These are phyloP conservation scores for Neospora caninum DNA, from an alignment of 169 alveolate genomes.

Conservation along the genomic window DNA sequence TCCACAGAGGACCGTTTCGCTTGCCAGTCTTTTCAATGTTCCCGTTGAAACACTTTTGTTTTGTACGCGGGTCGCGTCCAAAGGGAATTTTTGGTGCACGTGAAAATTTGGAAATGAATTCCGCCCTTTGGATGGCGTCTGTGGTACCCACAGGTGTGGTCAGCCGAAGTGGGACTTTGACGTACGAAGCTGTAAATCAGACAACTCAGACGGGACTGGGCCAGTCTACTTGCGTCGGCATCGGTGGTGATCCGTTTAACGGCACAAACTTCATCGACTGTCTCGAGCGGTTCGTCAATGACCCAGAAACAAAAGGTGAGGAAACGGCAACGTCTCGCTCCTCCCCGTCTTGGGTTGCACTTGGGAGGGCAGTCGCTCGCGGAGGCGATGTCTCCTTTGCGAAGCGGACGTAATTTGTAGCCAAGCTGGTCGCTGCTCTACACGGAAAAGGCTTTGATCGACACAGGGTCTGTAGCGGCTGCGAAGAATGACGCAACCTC, in stretches of 20 bases:
- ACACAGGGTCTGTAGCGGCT: too few relatives aligned
- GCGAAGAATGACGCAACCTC: too few relatives aligned
- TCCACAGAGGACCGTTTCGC: too few relatives aligned
- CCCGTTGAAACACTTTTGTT: too few relatives aligned
- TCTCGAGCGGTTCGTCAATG: conserved; percentile 91
- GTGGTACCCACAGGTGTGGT: conserved; percentile 56
- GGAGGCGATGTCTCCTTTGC: background rate
- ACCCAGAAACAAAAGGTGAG: conserved; percentile 94
- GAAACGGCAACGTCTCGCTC: background rate
- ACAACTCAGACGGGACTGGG: conserved; percentile 97
- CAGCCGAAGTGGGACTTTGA: conserved; percentile 89
- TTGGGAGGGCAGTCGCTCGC: background rate
- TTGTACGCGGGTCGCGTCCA: too few relatives aligned
- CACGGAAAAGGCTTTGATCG: too few relatives aligned
- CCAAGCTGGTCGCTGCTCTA: too few relatives aligned
- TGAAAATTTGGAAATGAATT: too few relatives aligned
- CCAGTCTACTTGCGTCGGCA: conserved; percentile 94
- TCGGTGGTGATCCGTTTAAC: conserved; percentile 99
- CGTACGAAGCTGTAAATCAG: conserved; percentile 98
- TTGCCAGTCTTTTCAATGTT: too few relatives aligned
- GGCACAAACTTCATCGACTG: conserved; percentile 98
- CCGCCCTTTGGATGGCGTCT: background rate
- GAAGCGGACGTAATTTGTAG: background rate
- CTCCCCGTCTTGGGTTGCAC: too few relatives aligned
- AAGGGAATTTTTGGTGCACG: too few relatives aligned